Evolutionary conservation across 2,329 filamentous ascomycete species (phyloP), one percentile per base, ranked within the genome.

Genomic region (Coniella lustricola): DNA sequence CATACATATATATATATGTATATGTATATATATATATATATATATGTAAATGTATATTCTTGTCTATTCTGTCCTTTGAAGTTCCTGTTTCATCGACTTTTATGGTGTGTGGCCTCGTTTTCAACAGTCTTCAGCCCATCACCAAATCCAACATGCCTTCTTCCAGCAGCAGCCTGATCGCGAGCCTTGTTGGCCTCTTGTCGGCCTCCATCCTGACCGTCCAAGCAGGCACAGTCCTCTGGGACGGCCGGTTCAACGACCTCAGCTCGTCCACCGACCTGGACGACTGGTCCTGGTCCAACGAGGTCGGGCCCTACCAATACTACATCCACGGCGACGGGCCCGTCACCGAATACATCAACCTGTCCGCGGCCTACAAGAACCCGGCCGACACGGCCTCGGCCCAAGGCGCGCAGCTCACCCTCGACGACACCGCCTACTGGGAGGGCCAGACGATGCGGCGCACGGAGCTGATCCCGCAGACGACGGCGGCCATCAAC

Each of bases 401-500:
- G 43, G 74, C 68, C 32, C 77, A 85, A 64, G 85, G 84, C 16
- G 79, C 77, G 56, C 83, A 84, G 61, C 79, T 88, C 64, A 84
- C 80, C 4, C 81, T 88, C 43, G 69, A 73, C 59, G 64, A 64
- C 57, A 82, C 77, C 1, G 74, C 84, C 1, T 85, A 79, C 63
- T 88, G 84, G 84, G 82, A 87, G 64, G 81, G 79, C 18, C 81
- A 86, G 61, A 77, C 64, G 41, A 87, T 87, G 84, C 79, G 82
- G 62, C 76, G 84, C 44, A 87, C 81, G 0, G 85, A 88, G 67
- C 69, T 88, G 52, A 88, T 89, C 55, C 84, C 84, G 8, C 81
- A 86, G 66, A 86, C 82, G 0, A 75, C 64, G 2, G 78, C 78
- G 0, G 72, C 80, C 50, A 84, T 87, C 63, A 82, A 79, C 56